Evolutionary conservation across 345 rosid species (phyloP).

Genomic region (Eucalyptus erythrocorys): DNA sequence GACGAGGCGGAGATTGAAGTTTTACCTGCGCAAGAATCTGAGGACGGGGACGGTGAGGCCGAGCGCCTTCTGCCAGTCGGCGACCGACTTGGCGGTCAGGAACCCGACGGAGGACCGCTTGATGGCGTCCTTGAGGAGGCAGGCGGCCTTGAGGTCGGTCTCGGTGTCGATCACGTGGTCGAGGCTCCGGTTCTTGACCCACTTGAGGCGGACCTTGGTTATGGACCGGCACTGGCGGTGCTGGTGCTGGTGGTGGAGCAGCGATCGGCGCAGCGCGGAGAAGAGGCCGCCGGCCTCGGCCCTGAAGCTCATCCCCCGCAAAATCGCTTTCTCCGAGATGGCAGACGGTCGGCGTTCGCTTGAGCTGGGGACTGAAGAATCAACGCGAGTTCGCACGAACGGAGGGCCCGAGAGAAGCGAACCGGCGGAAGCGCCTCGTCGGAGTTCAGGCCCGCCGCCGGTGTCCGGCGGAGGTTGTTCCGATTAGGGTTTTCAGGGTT

Average conservation of each 20-base stretch:
- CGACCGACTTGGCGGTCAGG: constrained; percentile 79
- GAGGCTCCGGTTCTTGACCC: constrained; percentile 79
- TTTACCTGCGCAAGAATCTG: constrained; percentile 77
- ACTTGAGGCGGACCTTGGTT: constrained; percentile 73
- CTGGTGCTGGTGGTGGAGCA: not conserved
- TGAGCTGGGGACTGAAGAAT: not conserved
- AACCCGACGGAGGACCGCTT: constrained; percentile 79
- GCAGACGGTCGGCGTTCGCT: not conserved
- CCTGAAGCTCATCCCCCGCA: not conserved
- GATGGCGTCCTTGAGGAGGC: constrained; percentile 82
- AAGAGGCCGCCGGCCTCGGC: not conserved
- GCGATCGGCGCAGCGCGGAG: not conserved
- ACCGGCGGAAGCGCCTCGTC: not conserved
- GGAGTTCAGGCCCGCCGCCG: not conserved
- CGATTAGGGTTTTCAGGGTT: not conserved
- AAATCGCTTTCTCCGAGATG: not conserved
- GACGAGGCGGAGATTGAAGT: not conserved
- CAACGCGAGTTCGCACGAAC: not conserved
- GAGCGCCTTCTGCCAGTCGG: constrained; percentile 89
- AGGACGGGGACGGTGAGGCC: constrained; percentile 94
- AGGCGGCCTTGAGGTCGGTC: constrained; percentile 91
- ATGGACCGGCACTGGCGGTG: constrained; percentile 44
- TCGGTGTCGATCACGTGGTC: constrained; percentile 83
- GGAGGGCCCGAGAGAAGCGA: not conserved
- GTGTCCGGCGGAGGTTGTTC: not conserved